Evolutionary conservation across 768 basidiomycete species (phyloP).

Genomic region (Suillus luteus): DNA sequence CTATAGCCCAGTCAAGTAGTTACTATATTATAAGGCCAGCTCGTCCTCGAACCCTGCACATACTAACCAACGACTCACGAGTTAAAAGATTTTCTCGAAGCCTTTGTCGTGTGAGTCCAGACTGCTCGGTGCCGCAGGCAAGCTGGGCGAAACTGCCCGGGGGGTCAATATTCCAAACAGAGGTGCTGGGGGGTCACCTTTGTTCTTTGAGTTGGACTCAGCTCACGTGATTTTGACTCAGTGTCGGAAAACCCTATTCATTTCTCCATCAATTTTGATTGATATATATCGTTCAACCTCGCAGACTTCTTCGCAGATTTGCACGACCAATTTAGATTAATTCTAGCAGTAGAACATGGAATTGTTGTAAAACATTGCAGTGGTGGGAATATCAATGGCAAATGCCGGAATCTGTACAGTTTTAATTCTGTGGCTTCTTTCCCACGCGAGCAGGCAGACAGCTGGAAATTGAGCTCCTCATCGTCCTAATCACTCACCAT

Average conservation of each 20-base stretch:
- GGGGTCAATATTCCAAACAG: no score
- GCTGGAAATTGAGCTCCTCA: conserved; percentile 12
- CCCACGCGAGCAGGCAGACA: conserved; percentile 17
- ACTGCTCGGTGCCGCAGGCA: no score
- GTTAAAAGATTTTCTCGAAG: no score
- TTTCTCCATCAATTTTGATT: background rate
- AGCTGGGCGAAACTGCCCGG: no score
- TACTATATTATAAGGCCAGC: no score
- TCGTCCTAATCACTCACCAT: conserved; percentile 37
- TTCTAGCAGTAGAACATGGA: background rate
- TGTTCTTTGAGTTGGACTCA: background rate
- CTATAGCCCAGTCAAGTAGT: no score
- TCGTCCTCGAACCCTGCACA: no score
- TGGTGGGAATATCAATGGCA: conserved; percentile 25
- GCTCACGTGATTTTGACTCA: background rate
- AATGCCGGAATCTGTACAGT: conserved; percentile 45
- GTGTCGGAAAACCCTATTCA: background rate
- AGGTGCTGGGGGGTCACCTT: no score
- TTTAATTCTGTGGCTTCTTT: conserved; percentile 40
- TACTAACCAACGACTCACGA: no score
- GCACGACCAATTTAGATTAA: background rate
- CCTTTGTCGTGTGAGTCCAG: no score
- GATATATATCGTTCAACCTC: background rate
- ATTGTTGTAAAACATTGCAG: background rate
- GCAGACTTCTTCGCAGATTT: background rate